Evolutionary conservation across 345 rosid species (phyloP), one percentile per base, ranked within the genome.

Genomic region (Citrus australasica): DNA sequence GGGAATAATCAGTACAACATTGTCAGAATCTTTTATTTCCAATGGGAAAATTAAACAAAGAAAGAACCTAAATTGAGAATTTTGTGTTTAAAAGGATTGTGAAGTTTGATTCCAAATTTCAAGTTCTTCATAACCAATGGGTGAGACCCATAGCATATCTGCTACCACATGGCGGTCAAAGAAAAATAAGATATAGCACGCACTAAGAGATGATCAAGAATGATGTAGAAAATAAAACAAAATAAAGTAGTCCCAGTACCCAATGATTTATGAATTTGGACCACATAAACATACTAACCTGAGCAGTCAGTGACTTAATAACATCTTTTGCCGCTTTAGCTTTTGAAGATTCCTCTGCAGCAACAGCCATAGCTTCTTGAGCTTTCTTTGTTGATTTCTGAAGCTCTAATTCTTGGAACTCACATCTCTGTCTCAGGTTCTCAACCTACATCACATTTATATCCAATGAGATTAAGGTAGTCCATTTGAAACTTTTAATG

Each of bases 311-410:
- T 19, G 97, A 96, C 83, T 90, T 96, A 75, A 96, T 94, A 75
- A 94, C 99, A 73, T 96, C 99, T 86, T 94, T 96, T 80, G 97
- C 97, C 69, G 94, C 95, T 89, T 85, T 90, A 64, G 95, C 89
- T 85, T 91, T 96, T 28, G 91, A 86, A 21, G 99, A 86, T 85
- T 94, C 98, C 63, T 92, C 97, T 11, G 92, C 83, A 80, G 94
- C 97, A 77, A 88, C 59, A 53, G 78, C 83, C 88, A 85, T 79
- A 55, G 98, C 95, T 84, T 96, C 97, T 85, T 92, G 93, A n/a
- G 88, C 83, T 86, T 89, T 90, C 87, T 86, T 94, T 56, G 90
- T 82, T 68, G 97, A 90, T 82, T 87, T 92, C 81, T 90, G 92
- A 76, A 96, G 88, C 84, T 96, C 99, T 55, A 78, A 62, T 87